These are phyloP conservation scores for Gossypium sturtianum DNA, from an alignment of 345 rosid species.

Conservation along the genomic window DNA sequence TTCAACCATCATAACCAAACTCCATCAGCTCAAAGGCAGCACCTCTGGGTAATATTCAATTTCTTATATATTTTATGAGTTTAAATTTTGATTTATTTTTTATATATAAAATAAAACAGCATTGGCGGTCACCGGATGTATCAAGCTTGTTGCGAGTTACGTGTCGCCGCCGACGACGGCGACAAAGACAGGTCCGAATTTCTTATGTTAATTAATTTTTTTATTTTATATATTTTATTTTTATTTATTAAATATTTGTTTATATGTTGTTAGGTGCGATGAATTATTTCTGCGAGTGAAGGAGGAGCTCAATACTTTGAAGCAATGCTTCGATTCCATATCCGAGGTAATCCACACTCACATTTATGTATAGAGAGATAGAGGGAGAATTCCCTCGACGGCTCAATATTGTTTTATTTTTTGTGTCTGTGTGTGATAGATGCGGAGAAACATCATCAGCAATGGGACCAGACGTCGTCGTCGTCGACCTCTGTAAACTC, in stretches of 20 bases:
- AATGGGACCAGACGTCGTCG: too few species aligned
- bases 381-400: too few species aligned
- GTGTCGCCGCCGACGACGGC: background rate
- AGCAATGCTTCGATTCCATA: slow-evolving; percentile 9
- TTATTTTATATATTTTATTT: too few species aligned
- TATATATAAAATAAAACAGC: background rate
- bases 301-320: slow-evolving; percentile 14
- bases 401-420: too few species aligned
- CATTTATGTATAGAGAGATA: too few species aligned
- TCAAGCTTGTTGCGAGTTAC: slow-evolving; percentile 13
- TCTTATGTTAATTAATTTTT: background rate
- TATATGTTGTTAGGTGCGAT: slow-evolving; percentile 14
- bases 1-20: background rate
- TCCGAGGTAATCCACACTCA: slow-evolving; percentile 6
- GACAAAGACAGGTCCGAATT: slow-evolving; percentile 10
- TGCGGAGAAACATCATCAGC: too few species aligned
- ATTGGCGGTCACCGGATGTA: slow-evolving; percentile 24
- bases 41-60: background rate
- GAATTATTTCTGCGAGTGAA: slow-evolving; percentile 10
- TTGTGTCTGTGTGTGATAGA: too few species aligned
- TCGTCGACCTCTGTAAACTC: too few species aligned
- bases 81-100: background rate
- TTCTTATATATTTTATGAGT: too few species aligned
- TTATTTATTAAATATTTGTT: background rate
- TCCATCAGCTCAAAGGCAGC: background rate